Base-by-base conservation (phyloP, 768 basidiomycete species). In the Russula compacta region DNA sequence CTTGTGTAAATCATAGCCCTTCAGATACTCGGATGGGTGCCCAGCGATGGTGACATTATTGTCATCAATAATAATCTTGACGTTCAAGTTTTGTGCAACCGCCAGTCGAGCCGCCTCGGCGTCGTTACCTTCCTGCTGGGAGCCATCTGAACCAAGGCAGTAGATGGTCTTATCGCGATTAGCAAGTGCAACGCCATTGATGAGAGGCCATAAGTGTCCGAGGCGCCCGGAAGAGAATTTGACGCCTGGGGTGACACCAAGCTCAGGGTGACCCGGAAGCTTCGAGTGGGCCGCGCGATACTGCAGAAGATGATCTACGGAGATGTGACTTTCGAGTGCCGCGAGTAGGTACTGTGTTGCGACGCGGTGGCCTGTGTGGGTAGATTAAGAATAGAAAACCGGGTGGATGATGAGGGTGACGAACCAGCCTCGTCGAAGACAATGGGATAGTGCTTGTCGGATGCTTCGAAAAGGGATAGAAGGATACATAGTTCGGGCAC, bases 21-120 rank as follows among this genome's bases (percentile, higher is more conserved):
- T 84, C 67, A 92, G 81, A 70, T 93, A 93, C 52, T 92, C 73
- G 14, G 89, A 92, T 4, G 92, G 92, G 68, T 93, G 90, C 0
- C 92, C 92, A n/a, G 91, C 84, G 62, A 93, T 94, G 8, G 91
- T 93, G 66, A 93, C 91, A 70, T 94, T 86, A 73, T 94, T 93
- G 73, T 92, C 89, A 67, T 94, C 92, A 64, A 94, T 85, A 71
- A 94, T 73, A 58, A 93, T 76, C 73, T 94, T 94, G 72, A 94
- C 81, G 70, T 92, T 91, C 67, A 94, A 77, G 44, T 77, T 73
- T 70, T 92, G 85, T 2, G 92, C 91, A 44, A 92, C 92, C 17
- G 92, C 91, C 36, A 94, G 78, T 17, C 91, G 80, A 14, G 92
- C 92, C 17, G 92, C 92, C 70, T 94, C 92, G 1, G 92, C 91